A percentile compares a stretch with the other conserved stretches of the same genome.
phyloP scores from a whole-genome alignment of 164 flowering plant genomes.

The Cinnamomum chago region DNA sequence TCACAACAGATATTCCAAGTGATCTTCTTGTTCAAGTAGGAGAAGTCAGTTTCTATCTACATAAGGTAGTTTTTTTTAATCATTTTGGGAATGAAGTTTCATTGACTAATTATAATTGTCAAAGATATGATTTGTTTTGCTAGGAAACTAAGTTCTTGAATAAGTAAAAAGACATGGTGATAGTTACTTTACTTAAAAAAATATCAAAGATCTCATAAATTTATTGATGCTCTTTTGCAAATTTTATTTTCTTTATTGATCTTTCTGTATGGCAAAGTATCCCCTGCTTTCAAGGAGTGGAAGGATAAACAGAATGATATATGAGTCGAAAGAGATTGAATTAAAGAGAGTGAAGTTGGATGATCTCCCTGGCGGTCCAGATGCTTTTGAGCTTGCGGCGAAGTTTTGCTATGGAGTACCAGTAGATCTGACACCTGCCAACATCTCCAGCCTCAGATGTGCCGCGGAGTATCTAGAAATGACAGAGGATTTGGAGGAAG shows the following conservation, averaged over 20 bases:
- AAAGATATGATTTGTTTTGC: background rate
- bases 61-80: conserved; percentile 51
- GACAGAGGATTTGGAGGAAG: conserved; percentile 96
- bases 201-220: background rate
- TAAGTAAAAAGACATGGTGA: too few species aligned
- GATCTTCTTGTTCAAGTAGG: conserved; percentile 74
- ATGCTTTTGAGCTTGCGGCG: conserved; percentile 76
- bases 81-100: background rate
- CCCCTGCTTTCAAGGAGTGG: conserved; percentile 85
- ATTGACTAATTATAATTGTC: too few species aligned
- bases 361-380: conserved; percentile 78
- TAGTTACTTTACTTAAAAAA: background rate
- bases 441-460: conserved; percentile 82
- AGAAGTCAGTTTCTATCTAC: conserved; percentile 73
- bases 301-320: conserved; percentile 65
- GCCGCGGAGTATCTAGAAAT: conserved; percentile 90
- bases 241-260: background rate
- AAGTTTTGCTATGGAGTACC: conserved; percentile 89
- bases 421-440: conserved; percentile 73
- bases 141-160: background rate
- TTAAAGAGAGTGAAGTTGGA: conserved; percentile 46
- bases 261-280: conserved; percentile 33
- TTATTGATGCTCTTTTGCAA: background rate
- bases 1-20: conserved; percentile 88
- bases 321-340: conserved; percentile 51